These are phyloP conservation scores for Ustanciosporium gigantosporum DNA, from an alignment of 1,284 basidiomycete species.

Conservation along the genomic window DNA sequence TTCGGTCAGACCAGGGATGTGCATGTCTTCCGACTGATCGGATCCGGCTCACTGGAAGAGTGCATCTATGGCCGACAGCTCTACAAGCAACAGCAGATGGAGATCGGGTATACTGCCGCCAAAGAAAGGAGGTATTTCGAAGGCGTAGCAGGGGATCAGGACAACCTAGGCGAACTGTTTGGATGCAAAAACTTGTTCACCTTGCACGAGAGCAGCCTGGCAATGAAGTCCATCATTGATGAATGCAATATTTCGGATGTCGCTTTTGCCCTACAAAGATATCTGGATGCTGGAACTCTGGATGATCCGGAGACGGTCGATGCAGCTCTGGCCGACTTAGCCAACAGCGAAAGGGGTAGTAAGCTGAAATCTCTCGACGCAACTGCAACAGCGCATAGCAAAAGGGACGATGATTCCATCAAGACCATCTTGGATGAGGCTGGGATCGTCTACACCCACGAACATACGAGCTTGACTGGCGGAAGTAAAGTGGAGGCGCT, in stretches of 20 bases:
- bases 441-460: not conserved
- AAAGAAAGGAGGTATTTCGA: conserved; percentile 70
- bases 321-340: conserved; percentile 14
- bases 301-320: conserved; percentile 9
- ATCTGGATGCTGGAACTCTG: conserved; percentile 6
- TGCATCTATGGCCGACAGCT: conserved; percentile 77
- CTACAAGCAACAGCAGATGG: conserved; percentile 87
- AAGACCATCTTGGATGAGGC: conserved; percentile 1
- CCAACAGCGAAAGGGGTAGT: conserved; percentile 3
- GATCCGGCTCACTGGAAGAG: conserved; percentile 53
- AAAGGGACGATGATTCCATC: not conserved
- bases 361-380: not conserved
- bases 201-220: conserved; percentile 68
- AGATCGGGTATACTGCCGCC: conserved; percentile 70
- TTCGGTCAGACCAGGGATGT: conserved; percentile 56
- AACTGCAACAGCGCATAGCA: not conserved
- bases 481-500: conserved; percentile 2
- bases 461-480: conserved; percentile 5
- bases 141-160: conserved; percentile 75
- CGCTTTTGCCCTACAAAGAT: conserved; percentile 19
- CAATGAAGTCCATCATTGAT: conserved; percentile 43
- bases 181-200: conserved; percentile 80
- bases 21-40: conserved; percentile 45
- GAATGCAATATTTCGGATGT: conserved; percentile 41
- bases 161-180: conserved; percentile 77